Base-by-base conservation (phyloP, 495 filamentous ascomycete genomes). In the Pyronema domesticum region DNA sequence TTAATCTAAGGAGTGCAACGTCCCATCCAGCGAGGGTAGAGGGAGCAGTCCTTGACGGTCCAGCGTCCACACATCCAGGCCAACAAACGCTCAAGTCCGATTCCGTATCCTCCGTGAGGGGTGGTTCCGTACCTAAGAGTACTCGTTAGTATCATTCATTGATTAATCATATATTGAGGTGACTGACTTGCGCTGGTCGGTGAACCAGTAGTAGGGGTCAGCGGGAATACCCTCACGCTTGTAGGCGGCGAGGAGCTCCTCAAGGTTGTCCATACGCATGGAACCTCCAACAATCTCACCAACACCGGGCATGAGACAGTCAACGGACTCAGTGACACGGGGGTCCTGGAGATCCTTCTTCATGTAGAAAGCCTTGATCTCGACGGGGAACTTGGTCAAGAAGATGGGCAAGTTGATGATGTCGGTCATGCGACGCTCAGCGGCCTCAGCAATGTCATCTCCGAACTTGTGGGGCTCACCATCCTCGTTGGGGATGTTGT, bases 341-440 rank as follows among this genome's bases (percentile, higher is more conserved):
- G 71, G 73, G 65, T 98, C 91, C 13, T 76, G 67, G 10, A 73
- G 72, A 56, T 89, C 91, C 71, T 87, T 93, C 74, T 86, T 86
- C 91, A 99, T 99, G 73, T 99, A 99, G 70, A 99, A 99, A 3
- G 91, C 85, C 77, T 99, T 99, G 76, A 99, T 93, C 69, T 89
- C 85, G 36, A 81, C 82, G 1, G 91, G 91, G 78, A 99, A 99
- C 70, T 94, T 86, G 5, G 89, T 96, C 13, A 99, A 74, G 73
- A 99, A 86, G 68, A 99, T 95, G 37, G 91, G 91, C 54, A 79
- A 71, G 76, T 87, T 87, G 73, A 99, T 94, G 55, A 82, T 83
- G 63, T 96, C 91, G 9, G 89, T 95, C 93, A 99, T 99, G 64
- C 74, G 78, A 57, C 91, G 81, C 76, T 99, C 91, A 1, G 91